A percentile compares a stretch with the other conserved stretches of the same genome.
Evolutionary conservation across 2,329 filamentous ascomycete genomes (phyloP).

Genomic region (Botrytis byssoidea): DNA sequence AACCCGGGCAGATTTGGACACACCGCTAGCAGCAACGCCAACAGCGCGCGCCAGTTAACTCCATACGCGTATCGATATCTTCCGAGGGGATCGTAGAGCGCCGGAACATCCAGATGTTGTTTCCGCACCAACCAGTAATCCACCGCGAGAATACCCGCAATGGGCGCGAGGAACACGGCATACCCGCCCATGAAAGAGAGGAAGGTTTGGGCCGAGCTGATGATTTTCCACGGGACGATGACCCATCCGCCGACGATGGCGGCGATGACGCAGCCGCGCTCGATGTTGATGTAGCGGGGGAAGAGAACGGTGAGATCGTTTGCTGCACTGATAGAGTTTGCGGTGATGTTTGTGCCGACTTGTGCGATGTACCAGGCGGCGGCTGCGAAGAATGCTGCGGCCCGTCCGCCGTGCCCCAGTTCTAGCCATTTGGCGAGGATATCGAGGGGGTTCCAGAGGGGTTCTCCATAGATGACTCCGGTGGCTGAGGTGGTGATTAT

Average conservation of each 20-base stretch:
- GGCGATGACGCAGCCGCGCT: constrained; percentile 54
- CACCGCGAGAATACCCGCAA: constrained; percentile 56
- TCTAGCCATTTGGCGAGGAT: constrained; percentile 47
- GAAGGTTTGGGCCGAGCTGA: constrained; percentile 56
- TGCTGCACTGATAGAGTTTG: constrained; percentile 53
- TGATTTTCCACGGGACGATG: constrained; percentile 65
- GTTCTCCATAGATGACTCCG: constrained; percentile 50
- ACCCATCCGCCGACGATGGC: constrained; percentile 56
- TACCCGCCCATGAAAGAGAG: constrained; percentile 66
- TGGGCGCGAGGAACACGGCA: constrained; percentile 60
- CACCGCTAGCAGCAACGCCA: constrained; percentile 33
- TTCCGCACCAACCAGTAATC: constrained; percentile 57
- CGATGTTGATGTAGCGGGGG: constrained; percentile 55
- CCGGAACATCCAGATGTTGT: constrained; percentile 41
- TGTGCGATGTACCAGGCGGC: constrained; percentile 54
- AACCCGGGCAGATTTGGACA: constrained; percentile 35
- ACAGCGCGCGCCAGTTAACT: constrained; percentile 34
- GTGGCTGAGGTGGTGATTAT: constrained; percentile 58
- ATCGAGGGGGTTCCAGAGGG: constrained; percentile 51
- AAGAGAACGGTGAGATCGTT: constrained; percentile 57
- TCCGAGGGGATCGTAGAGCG: constrained; percentile 39
- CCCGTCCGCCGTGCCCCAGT: constrained; percentile 45
- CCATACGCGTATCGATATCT: constrained; percentile 36
- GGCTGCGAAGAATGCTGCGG: constrained; percentile 50
- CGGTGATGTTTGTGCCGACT: constrained; percentile 56